Evolutionary conservation across 805 yeast genomes (phyloP), one percentile per base, ranked within the genome.

Genomic region (Wilhelminamyces savonicus): DNA sequence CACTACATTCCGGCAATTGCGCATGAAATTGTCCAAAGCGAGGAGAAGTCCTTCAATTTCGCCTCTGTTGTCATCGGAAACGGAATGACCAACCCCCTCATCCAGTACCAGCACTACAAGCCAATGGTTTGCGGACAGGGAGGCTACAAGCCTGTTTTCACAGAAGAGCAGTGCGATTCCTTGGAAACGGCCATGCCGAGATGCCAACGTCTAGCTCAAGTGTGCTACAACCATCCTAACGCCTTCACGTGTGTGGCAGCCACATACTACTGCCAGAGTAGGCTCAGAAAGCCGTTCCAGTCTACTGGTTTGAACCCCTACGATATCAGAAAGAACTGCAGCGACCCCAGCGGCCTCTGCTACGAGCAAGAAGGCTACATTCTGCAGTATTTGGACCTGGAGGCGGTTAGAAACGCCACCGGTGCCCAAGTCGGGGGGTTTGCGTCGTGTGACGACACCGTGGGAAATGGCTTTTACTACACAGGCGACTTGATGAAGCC

Each of bases 401-500:
- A 77, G 11, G 76, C 70, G 35, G 96, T 90, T 32, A 78, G 76
- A 67, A 66, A 69, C 27, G 87, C 90, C 10, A 65, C 90, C 27
- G 98, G 98, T 32, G 94, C 90, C 13, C 95, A 90, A 13, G 60
- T 66, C 20, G 74, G 69, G 38, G 47, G 50, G 15, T 63, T 59
- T 41, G 62, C 74, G 13, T 29, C 52, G 12, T 73, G 79, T 50
- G 68, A 67, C 48, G 70, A 68, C 21, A 6, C 14, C 7, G 27
- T 25, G 14, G 6, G 6, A 21, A 21, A 4, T 11, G 3, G 17
- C 21, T 25, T 16, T 21, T 6, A n/a, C 21, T n/a, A 10, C 21
- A n/a, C 21, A 13, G 96, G 96, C 40, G 98, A 90, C 62, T 82
- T 90, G 82, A 77, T 82, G 79, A 79, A 80, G 56, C 95, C 95